Conservation (phyloP, 768 basidiomycete genomes). For the Trametes sanguinea region DNA sequence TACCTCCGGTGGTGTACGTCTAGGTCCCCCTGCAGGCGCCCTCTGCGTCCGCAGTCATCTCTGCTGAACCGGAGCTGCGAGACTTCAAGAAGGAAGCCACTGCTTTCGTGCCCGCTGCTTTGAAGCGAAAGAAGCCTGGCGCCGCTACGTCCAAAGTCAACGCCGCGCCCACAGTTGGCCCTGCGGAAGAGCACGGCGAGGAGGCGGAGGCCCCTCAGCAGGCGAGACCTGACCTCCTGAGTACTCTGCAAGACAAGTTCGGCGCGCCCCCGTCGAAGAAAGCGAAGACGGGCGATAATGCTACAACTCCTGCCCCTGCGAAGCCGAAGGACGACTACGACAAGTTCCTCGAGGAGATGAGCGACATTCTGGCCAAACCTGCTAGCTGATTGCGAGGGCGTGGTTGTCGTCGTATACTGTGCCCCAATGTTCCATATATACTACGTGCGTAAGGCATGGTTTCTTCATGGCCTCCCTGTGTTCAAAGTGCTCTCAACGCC, state of each 20-base stretch:
- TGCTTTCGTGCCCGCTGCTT: slow-evolving; percentile 80
- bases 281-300: slow-evolving; percentile 20
- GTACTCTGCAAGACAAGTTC: slow-evolving; percentile 57
- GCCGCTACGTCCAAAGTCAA: slow-evolving; percentile 48
- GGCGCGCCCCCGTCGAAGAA: slow-evolving; percentile 24
- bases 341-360: slow-evolving; percentile 77
- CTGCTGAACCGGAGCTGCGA: slow-evolving; percentile 83
- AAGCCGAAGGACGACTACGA: slow-evolving; percentile 70
- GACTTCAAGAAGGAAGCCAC: slow-evolving; percentile 96
- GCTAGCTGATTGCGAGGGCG: neutral
- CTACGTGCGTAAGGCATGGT: too few species aligned
- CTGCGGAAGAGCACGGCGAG: slow-evolving; percentile 37
- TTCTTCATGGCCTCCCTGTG: too few species aligned
- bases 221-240: slow-evolving; percentile 67
- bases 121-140: slow-evolving; percentile 71
- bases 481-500: too few species aligned
- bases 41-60: slow-evolving; percentile 66
- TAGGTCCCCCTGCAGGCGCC: slow-evolving; percentile 38
- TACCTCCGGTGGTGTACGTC: slow-evolving; percentile 18
- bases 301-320: slow-evolving; percentile 32
- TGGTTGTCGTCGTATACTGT: too few species aligned
- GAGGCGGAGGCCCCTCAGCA: slow-evolving; percentile 33
- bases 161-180: slow-evolving; percentile 60
- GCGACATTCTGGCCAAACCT: slow-evolving; percentile 51
- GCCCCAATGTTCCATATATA: too few species aligned